Evolutionary conservation across 257 asterid genomes (phyloP), one percentile per base, ranked within the genome.

Genomic region (Solanum bulbocastanum): DNA sequence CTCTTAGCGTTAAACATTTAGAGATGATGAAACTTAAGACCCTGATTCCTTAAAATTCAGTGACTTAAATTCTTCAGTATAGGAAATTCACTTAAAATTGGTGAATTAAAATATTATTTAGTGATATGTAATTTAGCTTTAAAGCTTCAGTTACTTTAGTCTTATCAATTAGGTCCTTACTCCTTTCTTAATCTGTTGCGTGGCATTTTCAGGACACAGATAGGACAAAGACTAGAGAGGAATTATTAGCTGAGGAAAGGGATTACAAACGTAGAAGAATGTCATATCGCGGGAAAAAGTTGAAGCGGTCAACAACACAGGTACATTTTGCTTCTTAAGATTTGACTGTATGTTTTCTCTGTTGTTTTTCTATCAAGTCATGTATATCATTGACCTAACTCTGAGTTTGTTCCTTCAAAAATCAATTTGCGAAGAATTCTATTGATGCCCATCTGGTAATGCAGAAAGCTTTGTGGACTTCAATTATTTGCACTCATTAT

Each of bases 171-270:
- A 9, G 52, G 74, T 25, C 22, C 56, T 33, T 66, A 66, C 69
- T 27, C 40, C 22, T 68, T 69, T 74, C 25, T 87, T 75, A 83
- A 66, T 78, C 72, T 25, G 86, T 65, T 60, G 9, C 44, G 32
- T 87, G 85, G 76, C 84, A 82, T 87, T 87, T 74, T 86, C 89
- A 96, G 99, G 96, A 90, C 20, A 75, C 91, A 44, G 91, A 91
- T 89, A 95, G 89, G 92, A 83, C 71, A 85, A 97, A 95, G 94
- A 96, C 98, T 68, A 92, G 90, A 88, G 99, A 95, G 91, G 99
- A 97, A 89, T 90, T 97, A 90, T 90, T 97, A 89, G 99, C 99
- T 81, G 99, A 97, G 93, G 99, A 97, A 93, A 95, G 99, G 93
- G 99, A 97, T 90, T 97, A 97, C 89, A 96, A 96, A 90, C 98